Base-by-base conservation (phyloP, 495 filamentous ascomycete species). In the Xylaria nigripes region DNA sequence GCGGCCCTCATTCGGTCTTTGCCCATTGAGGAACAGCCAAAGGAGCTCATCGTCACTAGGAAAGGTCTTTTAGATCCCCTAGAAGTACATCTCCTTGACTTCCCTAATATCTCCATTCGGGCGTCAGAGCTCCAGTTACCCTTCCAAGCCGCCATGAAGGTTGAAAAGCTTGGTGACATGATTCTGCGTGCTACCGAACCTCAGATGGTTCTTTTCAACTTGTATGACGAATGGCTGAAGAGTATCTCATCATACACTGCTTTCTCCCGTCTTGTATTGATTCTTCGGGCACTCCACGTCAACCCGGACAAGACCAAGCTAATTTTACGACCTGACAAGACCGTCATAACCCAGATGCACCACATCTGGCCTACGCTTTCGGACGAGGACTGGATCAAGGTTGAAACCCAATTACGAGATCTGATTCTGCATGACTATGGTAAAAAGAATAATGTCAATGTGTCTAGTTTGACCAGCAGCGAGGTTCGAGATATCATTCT, bases 71-170 rank as follows among this genome's bases (percentile, higher is more conserved):
- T 99, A 29, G 94, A 99, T 80, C 94, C 94, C 46, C 81, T 99
- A 6, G 94, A 99, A 69, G 94, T 99, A 30, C 94, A 97, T 61
- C 70, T 99, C 58, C 81, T 99, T 19, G 94, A 99, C 68, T 99
- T 99, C 78, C 94, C 94, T 40, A 99, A 99, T 64, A 99, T 99
- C 56, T 96, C 92, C 9, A 99, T 99, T 59, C 89, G 94, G 60
- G 94, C 94, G 38, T 99, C 94, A 0, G 94, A 99, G 72, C 74
- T 99, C 52, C 94, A 99, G 70, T 74, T 99, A 55, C 94, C 94
- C 5, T 99, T 99, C 86, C 94, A 99, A 69, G 94, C 94, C 43
- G 94, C 94, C 3, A 99, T 99, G 94, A 99, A 97, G 77, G 91
- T 99, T 36, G 94, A 99, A 72, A 97, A 96, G 68, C 78, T 99